Conservation (phyloP, 345 rosid genomes). For the Corchorus capsularis region DNA sequence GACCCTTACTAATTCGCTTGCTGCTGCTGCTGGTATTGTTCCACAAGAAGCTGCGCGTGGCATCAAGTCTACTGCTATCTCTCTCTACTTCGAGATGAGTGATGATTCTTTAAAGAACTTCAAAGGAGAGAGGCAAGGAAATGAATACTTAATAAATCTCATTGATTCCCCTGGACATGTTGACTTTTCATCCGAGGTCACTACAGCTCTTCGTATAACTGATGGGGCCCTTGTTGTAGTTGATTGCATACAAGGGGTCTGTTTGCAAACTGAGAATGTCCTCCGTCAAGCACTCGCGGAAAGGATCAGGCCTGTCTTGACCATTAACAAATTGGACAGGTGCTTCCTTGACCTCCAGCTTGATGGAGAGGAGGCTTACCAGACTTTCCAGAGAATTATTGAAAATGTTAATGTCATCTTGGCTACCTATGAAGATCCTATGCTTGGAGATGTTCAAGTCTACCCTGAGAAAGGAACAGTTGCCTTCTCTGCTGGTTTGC, state of each 20-base stretch:
- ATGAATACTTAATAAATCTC: no score
- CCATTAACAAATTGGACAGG: constrained; percentile 84
- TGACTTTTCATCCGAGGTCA: no score
- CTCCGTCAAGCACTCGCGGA: constrained; percentile 62
- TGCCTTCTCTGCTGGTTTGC: no score
- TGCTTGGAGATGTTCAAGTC: constrained; percentile 71
- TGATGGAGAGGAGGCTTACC: not conserved
- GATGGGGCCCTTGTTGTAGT: constrained; percentile 69
- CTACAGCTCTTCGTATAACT: constrained; percentile 55
- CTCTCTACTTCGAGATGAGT: constrained; percentile 40
- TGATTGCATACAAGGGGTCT: constrained; percentile 69
- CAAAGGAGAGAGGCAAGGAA: no score
- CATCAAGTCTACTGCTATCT: constrained; percentile 69
- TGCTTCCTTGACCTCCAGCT: constrained; percentile 85
- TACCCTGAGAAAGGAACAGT: constrained; percentile 65
- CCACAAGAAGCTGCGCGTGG: constrained; percentile 78
- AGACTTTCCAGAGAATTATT: constrained; percentile 66
- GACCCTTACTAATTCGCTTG: constrained; percentile 54
- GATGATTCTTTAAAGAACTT: no score
- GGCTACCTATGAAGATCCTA: constrained; percentile 81
- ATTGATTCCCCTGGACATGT: no score
- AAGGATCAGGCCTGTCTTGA: constrained; percentile 71
- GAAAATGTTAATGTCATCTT: constrained; percentile 79
- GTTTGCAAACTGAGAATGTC: constrained; percentile 63
- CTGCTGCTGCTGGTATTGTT: constrained; percentile 68